These are phyloP conservation scores for Acorus gramineus DNA, from an alignment of 106 monocot species.

Conservation along the genomic window DNA sequence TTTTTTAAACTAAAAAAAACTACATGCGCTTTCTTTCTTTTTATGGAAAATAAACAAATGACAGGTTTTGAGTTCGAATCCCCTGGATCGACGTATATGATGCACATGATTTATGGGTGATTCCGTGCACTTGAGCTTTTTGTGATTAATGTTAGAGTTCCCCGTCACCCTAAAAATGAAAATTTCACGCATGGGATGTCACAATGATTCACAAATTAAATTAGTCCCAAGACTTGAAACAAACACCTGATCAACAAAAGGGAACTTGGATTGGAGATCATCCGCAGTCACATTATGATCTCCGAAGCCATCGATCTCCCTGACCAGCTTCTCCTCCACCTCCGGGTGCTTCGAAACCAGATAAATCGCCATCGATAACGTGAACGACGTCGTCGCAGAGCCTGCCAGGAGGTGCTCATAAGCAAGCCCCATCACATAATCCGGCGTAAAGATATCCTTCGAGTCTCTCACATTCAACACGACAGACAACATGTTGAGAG, in stretches of 20 bases:
- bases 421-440: conserved; percentile 4
- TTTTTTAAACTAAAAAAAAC: too few species aligned
- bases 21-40: too few species aligned
- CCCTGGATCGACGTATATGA: too few species aligned
- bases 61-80: too few species aligned
- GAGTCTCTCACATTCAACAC: conserved; percentile 39
- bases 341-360: conserved; percentile 1
- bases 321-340: conserved; percentile 3
- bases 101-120: too few species aligned
- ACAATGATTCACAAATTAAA: too few species aligned
- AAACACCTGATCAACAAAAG: conserved; percentile 2
- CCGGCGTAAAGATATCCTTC: conserved; percentile 13
- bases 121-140: too few species aligned
- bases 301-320: conserved; percentile 2
- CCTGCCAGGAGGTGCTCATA: conserved; percentile 12
- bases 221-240: too few species aligned
- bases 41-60: too few species aligned
- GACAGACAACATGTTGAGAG: conserved; percentile 41
- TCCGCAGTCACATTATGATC: not conserved
- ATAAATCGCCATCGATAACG: not conserved
- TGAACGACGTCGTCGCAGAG: conserved; percentile 7
- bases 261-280: conserved; percentile 2
- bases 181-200: too few species aligned
- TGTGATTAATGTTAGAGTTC: too few species aligned
- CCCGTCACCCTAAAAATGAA: too few species aligned